Evolutionary conservation across 768 basidiomycete genomes (phyloP), one percentile per base, ranked within the genome.

Genomic region (Agrocybe praecox): DNA sequence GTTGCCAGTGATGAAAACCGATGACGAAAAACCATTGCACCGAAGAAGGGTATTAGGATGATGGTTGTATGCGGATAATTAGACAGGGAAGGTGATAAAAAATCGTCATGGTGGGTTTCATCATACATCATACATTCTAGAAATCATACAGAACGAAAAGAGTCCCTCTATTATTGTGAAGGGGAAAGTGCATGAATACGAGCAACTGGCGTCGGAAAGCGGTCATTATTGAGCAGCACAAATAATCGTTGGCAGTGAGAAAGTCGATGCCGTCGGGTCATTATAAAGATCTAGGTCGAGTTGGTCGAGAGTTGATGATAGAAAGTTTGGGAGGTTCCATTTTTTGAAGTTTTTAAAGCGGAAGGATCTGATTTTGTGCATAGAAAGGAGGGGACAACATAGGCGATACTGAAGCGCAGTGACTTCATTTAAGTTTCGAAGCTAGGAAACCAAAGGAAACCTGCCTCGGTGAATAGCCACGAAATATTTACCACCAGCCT

Each of bases 401-500:
- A 46, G 55, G 21, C n/a, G 34, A 43, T 45, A 22, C 9, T 54
- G 49, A 32, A 56, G 54, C 43, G 51, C 49, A 62, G 61, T 22
- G 52, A 46, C 36, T 47, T 54, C 40, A 52, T 52, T 46, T 19
- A 49, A 55, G 36, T 51, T 51, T 46, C 57, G 48, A 59, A 46
- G 44, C 26, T 53, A 59, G 56, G 60, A 52, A 51, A 48, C 54
- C 48, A 57, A 34, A 46, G 46, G 47, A 57, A 61, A 49, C 50
- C 61, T 52, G 57, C 60, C 60, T 34, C 52, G 21, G 40, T 19
- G 19, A 40, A 49, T 26, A 21, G 48, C 47, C 17, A 29, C 26
- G 45, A 19, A 15, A 45, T 19, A 58, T 76, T 72, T 72, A 81
- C 80, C 80, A 81, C 80, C 80, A 80, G 52, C 73, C 70, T 32